Evolutionary conservation across 2,329 filamentous ascomycete genomes (phyloP).

Genomic region (Tolypocladium album): DNA sequence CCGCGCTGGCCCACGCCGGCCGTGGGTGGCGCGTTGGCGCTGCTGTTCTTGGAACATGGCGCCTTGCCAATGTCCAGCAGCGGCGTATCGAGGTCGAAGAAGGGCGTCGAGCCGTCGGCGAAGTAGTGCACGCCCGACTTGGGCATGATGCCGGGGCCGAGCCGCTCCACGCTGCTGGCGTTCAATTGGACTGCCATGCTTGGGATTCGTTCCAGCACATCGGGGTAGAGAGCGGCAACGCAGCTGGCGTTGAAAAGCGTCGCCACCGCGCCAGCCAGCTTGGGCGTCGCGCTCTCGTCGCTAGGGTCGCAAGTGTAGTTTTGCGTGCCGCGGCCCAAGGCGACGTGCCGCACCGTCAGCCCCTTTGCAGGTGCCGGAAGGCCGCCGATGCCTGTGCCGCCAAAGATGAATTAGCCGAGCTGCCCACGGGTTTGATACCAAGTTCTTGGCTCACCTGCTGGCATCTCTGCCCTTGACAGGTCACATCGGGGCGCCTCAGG

Average conservation of each 20-base stretch:
- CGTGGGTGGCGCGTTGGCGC: constrained; percentile 49
- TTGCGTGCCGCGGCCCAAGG: constrained; percentile 78
- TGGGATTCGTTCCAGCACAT: constrained; percentile 54
- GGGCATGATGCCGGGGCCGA: constrained; percentile 48
- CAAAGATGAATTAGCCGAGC: neutral
- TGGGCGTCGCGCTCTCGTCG: constrained; percentile 50
- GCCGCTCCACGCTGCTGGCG: constrained; percentile 29
- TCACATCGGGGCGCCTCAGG: constrained; percentile 38
- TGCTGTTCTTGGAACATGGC: constrained; percentile 50
- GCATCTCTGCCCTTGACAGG: constrained; percentile 40
- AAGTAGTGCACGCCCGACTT: constrained; percentile 79
- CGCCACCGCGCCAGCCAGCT: constrained; percentile 62
- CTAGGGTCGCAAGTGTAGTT: constrained; percentile 77
- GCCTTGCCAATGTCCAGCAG: constrained; percentile 44
- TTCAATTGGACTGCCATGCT: constrained; percentile 58
- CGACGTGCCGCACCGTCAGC: constrained; percentile 62
- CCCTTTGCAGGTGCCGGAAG: constrained; percentile 52
- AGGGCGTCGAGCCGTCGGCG: constrained; percentile 55
- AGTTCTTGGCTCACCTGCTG: constrained; percentile 26
- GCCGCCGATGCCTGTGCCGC: constrained; percentile 35
- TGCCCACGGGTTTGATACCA: neutral
- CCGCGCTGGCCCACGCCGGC: constrained; percentile 50
- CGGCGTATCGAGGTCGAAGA: constrained; percentile 65
- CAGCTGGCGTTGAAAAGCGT: constrained; percentile 84
- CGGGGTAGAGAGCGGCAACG: constrained; percentile 57